A percentile compares a stretch with the other conserved stretches of the same genome.
Conservation (phyloP, 805 yeast genomes). For the Spathaspora boniae region DNA sequence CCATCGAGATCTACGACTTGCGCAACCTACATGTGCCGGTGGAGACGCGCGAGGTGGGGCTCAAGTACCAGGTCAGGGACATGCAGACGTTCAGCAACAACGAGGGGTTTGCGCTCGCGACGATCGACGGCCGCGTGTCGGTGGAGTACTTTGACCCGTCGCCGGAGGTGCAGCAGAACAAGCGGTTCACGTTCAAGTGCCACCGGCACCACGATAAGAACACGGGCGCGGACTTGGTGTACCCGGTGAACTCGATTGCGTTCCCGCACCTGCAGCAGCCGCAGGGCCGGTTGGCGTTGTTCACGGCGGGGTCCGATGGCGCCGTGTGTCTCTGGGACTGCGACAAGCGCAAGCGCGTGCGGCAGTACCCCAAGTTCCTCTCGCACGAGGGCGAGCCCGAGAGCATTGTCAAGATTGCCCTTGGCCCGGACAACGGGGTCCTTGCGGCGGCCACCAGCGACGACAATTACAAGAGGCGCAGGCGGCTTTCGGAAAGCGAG, state of each 20-base stretch:
- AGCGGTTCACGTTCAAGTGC: constrained; percentile 76
- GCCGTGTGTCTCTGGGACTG: constrained; percentile 50
- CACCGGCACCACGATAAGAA: constrained; percentile 49
- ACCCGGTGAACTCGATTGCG: constrained; percentile 48
- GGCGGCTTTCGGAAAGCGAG: constrained; percentile 11
- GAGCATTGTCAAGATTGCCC: constrained; percentile 22
- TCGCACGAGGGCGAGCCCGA: constrained; percentile 14
- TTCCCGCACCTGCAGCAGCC: no score
- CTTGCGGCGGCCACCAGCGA: constrained; percentile 42
- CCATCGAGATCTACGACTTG: constrained; percentile 55
- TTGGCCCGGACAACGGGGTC: constrained; percentile 14
- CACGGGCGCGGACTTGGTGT: constrained; percentile 47
- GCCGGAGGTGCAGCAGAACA: constrained; percentile 34
- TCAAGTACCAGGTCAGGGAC: constrained; percentile 61
- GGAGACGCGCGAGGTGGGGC: constrained; percentile 57
- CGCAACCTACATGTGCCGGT: constrained; percentile 39
- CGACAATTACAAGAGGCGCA: constrained; percentile 33
- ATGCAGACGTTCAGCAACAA: constrained; percentile 43
- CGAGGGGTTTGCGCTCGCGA: constrained; percentile 61
- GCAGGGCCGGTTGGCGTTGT: constrained; percentile 34
- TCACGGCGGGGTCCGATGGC: constrained; percentile 54
- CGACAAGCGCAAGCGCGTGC: constrained; percentile 40
- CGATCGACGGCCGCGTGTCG: constrained; percentile 81
- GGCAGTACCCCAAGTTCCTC: constrained; percentile 33
- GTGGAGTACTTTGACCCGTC: constrained; percentile 62